Percentiles rank a stretch among this genome's conserved stretches.
phyloP scores from a whole-genome alignment of 2,329 filamentous ascomycete genomes.

The Calonectria honghensis region DNA sequence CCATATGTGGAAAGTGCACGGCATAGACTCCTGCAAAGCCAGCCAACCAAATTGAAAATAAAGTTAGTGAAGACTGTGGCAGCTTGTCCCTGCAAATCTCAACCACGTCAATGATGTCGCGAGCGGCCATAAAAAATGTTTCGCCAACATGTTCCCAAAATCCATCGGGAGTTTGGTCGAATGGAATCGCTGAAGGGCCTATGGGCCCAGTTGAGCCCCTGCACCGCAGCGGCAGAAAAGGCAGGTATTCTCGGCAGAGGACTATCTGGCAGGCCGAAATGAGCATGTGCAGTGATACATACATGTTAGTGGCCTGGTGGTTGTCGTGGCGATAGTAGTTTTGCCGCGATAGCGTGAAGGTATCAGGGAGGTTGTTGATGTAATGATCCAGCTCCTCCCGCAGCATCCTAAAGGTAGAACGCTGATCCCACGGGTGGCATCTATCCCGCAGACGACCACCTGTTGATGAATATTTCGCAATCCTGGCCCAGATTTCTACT shows the following conservation, averaged over 20 bases:
- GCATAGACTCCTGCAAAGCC: conserved; percentile 80
- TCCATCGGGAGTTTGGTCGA: conserved; percentile 52
- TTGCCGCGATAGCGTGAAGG: conserved; percentile 74
- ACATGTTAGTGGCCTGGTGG: conserved; percentile 77
- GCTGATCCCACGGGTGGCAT: conserved; percentile 75
- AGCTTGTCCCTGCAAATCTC: conserved; percentile 77
- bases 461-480: conserved; percentile 73
- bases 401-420: conserved; percentile 73
- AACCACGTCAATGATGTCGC: conserved; percentile 79
- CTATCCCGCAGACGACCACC: conserved; percentile 70
- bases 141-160: conserved; percentile 80
- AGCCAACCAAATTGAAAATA: conserved; percentile 81
- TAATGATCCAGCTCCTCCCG: conserved; percentile 66
- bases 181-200: conserved; percentile 60
- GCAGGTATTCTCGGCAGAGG: conserved; percentile 53
- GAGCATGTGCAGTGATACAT: conserved; percentile 80
- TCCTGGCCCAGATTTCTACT: conserved; percentile 76
- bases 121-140: conserved; percentile 77
- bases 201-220: conserved; percentile 71
- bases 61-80: conserved; percentile 80
- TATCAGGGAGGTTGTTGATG: conserved; percentile 68
- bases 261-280: conserved; percentile 80
- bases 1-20: conserved; percentile 81
- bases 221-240: conserved; percentile 62
- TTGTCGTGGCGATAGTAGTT: conserved; percentile 81